phyloP scores from a whole-genome alignment of 2,329 filamentous ascomycete species.

The Cercospora zeae-maydis region DNA sequence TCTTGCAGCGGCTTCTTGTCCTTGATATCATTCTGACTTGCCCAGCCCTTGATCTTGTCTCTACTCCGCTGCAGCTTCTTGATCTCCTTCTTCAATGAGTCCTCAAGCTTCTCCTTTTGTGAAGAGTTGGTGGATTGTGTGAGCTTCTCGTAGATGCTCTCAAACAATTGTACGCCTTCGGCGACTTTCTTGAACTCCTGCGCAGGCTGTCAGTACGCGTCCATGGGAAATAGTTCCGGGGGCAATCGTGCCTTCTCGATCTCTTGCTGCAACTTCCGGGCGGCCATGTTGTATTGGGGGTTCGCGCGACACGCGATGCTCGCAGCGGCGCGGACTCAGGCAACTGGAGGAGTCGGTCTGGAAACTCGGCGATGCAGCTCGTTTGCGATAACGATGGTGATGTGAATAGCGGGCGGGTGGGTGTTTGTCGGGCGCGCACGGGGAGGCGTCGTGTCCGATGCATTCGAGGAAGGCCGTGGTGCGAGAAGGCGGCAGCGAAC shows the following conservation, averaged over 20 bases:
- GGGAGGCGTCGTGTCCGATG: background rate
- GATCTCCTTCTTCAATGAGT: constrained; percentile 97
- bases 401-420: background rate
- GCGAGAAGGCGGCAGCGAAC: background rate
- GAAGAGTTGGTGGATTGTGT: constrained; percentile 85
- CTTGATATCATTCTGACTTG: constrained; percentile 97
- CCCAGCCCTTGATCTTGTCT: constrained; percentile 99
- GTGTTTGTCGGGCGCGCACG: background rate
- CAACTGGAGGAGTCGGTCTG: background rate
- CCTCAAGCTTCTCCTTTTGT: constrained; percentile 97
- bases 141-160: constrained; percentile 96
- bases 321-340: background rate
- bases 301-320: constrained; percentile 16
- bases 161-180: constrained; percentile 88
- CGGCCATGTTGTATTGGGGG: constrained; percentile 66
- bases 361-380: background rate
- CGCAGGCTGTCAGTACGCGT: constrained; percentile 22
- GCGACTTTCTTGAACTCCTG: constrained; percentile 84
- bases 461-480: background rate
- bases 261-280: constrained; percentile 94
- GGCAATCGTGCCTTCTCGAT: constrained; percentile 73
- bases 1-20: constrained; percentile 95
- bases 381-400: background rate
- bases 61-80: constrained; percentile 97
- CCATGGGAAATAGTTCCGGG: background rate